Conservation (phyloP, 202 grass and related monocot species). For the Miscanthus sacchariflorus region DNA sequence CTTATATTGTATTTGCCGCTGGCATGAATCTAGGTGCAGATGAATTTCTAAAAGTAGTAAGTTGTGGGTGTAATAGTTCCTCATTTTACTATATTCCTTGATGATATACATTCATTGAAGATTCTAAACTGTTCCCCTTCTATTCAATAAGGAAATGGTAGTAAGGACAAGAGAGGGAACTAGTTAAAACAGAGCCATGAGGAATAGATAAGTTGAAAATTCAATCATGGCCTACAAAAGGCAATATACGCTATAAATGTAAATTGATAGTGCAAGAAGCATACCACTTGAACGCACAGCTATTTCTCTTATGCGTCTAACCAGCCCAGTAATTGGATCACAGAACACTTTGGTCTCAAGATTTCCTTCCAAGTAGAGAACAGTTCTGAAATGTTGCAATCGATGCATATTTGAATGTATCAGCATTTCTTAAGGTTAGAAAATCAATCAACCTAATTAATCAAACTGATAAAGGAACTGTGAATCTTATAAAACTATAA, state of each 20-base stretch:
- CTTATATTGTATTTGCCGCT: background rate
- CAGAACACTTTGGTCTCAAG: slow-evolving; percentile 89
- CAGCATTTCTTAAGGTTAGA: slow-evolving; percentile 18
- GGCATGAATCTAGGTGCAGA: slow-evolving; percentile 14
- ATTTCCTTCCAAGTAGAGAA: slow-evolving; percentile 97
- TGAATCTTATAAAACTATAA: background rate
- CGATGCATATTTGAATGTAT: slow-evolving; percentile 25
- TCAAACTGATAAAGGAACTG: background rate
- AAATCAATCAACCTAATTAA: slow-evolving; percentile 32
- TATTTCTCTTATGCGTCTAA: slow-evolving; percentile 97
- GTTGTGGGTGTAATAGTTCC: background rate
- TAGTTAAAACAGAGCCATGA: background rate
- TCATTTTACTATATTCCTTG: background rate
- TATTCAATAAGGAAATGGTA: background rate
- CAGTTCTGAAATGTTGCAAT: slow-evolving; percentile 59
- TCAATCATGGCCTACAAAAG: background rate
- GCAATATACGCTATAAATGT: slow-evolving; percentile 7
- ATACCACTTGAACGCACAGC: slow-evolving; percentile 81
- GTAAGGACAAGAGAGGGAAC: background rate
- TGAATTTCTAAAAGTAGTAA: slow-evolving; percentile 15
- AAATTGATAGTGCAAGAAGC: slow-evolving; percentile 35
- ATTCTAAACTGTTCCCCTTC: background rate
- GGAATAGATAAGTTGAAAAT: slow-evolving; percentile 5
- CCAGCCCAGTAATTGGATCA: slow-evolving; percentile 84
- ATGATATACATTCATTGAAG: background rate